A percentile compares a stretch with the other conserved stretches of the same genome.
These are phyloP conservation scores for Cymbopogon citratus DNA, from an alignment of 176 grass and related monocot genomes.

Conservation along the genomic window DNA sequence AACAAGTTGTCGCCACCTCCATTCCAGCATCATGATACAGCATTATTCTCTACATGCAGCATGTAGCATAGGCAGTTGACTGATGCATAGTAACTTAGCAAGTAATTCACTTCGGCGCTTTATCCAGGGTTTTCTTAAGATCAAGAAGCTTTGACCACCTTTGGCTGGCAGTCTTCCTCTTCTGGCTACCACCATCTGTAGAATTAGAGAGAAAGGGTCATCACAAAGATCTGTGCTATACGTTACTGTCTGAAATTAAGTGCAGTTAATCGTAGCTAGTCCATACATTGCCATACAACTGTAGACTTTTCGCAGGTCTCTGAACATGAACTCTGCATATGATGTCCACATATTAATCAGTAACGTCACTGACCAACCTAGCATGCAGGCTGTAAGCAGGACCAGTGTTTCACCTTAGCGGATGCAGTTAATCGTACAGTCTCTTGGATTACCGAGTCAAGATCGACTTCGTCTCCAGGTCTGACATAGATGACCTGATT, in stretches of 20 bases:
- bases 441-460: conserved; percentile 75
- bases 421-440: conserved; percentile 58
- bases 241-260: background rate
- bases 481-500: conserved; percentile 76
- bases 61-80: too few relatives aligned
- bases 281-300: conserved; percentile 54
- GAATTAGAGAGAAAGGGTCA: background rate
- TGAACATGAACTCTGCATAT: conserved; percentile 65
- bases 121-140: conserved; percentile 48
- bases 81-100: background rate
- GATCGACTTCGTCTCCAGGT: conserved; percentile 58
- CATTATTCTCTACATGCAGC: too few relatives aligned
- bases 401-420: conserved; percentile 39
- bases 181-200: conserved; percentile 30
- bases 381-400: background rate
- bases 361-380: background rate
- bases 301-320: conserved; percentile 61
- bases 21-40: background rate
- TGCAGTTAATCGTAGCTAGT: background rate
- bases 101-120: conserved; percentile 17
- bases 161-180: conserved; percentile 29
- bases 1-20: background rate
- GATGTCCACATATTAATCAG: background rate
- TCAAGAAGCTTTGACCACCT: conserved; percentile 60
- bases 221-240: background rate